Percentiles rank a stretch among this genome's conserved stretches.
Conservation (phyloP, 1,284 basidiomycete genomes). For the Cystobasidium slooffiae region DNA sequence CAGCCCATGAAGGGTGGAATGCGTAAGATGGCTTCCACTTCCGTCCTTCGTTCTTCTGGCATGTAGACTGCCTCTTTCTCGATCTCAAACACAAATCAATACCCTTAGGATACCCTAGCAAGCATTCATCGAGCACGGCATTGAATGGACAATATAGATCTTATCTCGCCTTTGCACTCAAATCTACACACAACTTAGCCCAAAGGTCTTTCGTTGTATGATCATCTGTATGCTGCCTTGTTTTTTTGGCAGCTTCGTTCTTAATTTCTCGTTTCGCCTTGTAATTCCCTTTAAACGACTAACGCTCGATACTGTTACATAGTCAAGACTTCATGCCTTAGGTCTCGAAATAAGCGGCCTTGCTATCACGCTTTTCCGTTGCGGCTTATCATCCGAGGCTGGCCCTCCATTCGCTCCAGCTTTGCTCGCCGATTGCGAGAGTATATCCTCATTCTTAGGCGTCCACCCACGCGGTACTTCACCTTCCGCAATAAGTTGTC, state of each 20-base stretch:
- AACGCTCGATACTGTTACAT: no score
- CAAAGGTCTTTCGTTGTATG: no score
- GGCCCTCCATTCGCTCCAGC: not conserved
- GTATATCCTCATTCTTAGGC: conserved; percentile 65
- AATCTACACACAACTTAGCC: no score
- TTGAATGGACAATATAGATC: no score
- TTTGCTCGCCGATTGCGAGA: not conserved
- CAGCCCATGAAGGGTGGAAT: conserved; percentile 15
- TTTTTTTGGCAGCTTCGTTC: no score
- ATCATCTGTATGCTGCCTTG: no score
- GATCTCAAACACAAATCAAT: not conserved
- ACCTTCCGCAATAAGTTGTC: conserved; percentile 71
- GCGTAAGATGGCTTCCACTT: conserved; percentile 26
- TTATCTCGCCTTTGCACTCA: no score
- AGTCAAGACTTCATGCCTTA: conserved; percentile 8
- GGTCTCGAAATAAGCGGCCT: conserved; percentile 38
- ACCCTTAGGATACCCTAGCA: not conserved
- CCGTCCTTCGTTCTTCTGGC: conserved; percentile 1
- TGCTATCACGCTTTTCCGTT: conserved; percentile 24
- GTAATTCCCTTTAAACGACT: no score
- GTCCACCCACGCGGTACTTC: conserved; percentile 70
- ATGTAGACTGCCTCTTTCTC: not conserved
- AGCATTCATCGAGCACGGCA: not conserved
- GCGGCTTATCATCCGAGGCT: not conserved
- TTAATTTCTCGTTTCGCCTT: no score